Percentiles rank a stretch among this genome's conserved stretches.
phyloP scores from a whole-genome alignment of 208 protist species.

The Trypanosoma platydactyli region DNA sequence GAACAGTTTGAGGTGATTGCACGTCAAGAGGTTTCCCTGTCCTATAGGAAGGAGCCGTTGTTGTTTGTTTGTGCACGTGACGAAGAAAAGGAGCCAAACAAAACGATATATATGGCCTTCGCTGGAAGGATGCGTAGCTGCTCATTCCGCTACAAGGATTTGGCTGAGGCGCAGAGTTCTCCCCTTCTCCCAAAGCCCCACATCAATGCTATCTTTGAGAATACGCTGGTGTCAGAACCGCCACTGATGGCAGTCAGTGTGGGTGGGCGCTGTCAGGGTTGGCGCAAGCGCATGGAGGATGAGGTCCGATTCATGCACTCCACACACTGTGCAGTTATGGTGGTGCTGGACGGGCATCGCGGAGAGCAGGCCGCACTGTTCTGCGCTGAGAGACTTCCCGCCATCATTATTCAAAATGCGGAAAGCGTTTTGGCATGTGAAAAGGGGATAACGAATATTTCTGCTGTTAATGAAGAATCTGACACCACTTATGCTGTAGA shows the following conservation, averaged over 20 bases:
- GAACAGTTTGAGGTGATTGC: no score
- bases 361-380: constrained; percentile 27
- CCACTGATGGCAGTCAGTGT: constrained; percentile 10
- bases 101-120: neutral
- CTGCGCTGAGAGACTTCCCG: constrained; percentile 9
- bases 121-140: constrained; percentile 13
- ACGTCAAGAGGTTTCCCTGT: no score
- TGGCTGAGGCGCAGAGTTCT: constrained; percentile 13
- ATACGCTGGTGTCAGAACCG: neutral
- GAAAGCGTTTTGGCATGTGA: neutral
- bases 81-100: neutral
- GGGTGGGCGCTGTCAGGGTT: constrained; percentile 42
- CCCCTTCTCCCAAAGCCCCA: constrained; percentile 2
- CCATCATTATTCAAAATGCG: neutral
- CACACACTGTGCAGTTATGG: constrained; percentile 1
- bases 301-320: constrained; percentile 1
- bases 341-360: constrained; percentile 40
- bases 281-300: constrained; percentile 53
- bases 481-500: neutral
- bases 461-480: neutral
- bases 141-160: constrained; percentile 27
- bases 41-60: no score
- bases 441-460: neutral
- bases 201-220: neutral
- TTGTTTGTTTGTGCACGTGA: no score